These are phyloP conservation scores for Apophysomyces ossiformis DNA, from an alignment of 371 early-diverging fungal species.

Conservation along the genomic window DNA sequence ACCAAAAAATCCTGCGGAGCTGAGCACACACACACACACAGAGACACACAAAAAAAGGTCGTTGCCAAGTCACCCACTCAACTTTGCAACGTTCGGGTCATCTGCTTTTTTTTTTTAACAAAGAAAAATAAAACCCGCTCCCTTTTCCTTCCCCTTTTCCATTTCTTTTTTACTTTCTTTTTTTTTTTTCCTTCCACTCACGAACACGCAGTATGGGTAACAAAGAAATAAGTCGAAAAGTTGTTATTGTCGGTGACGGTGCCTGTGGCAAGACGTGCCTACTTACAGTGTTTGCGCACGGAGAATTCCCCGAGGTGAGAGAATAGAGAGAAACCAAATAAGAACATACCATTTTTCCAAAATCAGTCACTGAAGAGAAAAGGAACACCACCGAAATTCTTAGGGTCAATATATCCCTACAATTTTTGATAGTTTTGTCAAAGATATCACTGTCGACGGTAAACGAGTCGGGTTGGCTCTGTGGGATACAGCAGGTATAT, in stretches of 20 bases:
- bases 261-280: constrained; percentile 68
- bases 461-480: constrained; percentile 62
- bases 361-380: constrained; percentile 7
- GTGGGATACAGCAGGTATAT: constrained; percentile 73
- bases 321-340: constrained; percentile 12
- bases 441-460: constrained; percentile 66
- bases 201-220: neutral
- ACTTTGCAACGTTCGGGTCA: neutral
- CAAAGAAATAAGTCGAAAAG: constrained; percentile 52
- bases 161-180: constrained; percentile 4
- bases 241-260: constrained; percentile 72
- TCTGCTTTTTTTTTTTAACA: neutral
- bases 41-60: neutral
- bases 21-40: neutral
- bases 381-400: constrained; percentile 10
- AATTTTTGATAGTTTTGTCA: constrained; percentile 70
- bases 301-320: constrained; percentile 52
- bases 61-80: constrained; percentile 9
- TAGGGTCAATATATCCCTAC: constrained; percentile 51
- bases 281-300: constrained; percentile 55
- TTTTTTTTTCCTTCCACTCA: constrained; percentile 1
- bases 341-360: neutral
- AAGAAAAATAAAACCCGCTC: neutral
- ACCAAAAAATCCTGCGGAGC: constrained; percentile 2
- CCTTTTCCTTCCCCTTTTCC: constrained; percentile 10